A percentile compares a stretch with the other conserved stretches of the same genome.
These are phyloP conservation scores for Lichtheimia ramosa DNA, from an alignment of 371 early-diverging fungal species.

Conservation along the genomic window DNA sequence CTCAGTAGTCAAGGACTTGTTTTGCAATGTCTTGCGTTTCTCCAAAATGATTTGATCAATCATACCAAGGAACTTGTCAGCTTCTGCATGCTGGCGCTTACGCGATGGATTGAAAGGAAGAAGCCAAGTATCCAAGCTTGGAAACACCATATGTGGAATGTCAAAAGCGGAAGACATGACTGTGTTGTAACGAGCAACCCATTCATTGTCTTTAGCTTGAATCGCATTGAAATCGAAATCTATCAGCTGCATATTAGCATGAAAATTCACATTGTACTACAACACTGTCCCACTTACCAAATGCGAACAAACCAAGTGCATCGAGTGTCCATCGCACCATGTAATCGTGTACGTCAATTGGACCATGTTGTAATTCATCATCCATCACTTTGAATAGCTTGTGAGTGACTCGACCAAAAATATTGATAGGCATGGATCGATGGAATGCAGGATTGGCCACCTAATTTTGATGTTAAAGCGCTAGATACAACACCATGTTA, in stretches of 20 bases:
- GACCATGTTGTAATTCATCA: not conserved
- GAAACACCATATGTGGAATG: slow-evolving; percentile 44
- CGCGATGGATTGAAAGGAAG: too few species aligned
- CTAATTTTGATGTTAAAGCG: slow-evolving; percentile 8
- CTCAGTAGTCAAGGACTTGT: slow-evolving; percentile 15
- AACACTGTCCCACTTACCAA: slow-evolving; percentile 10
- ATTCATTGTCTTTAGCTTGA: slow-evolving; percentile 2
- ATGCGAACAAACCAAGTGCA: slow-evolving; percentile 37
- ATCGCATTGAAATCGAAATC: slow-evolving; percentile 17
- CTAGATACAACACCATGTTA: not conserved
- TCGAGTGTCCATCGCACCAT: slow-evolving; percentile 34
- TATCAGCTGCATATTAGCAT: too few species aligned
- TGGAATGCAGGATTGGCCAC: slow-evolving; percentile 41
- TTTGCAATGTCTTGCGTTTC: not conserved
- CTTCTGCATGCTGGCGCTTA: not conserved
- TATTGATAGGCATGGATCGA: slow-evolving; percentile 30
- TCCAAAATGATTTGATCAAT: slow-evolving; percentile 1
- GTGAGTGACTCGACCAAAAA: slow-evolving; percentile 21
- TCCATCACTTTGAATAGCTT: slow-evolving; percentile 24
- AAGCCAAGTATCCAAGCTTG: slow-evolving; percentile 30
- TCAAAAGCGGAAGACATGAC: slow-evolving; percentile 10
- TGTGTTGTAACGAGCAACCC: slow-evolving; percentile 13
- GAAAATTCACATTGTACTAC: too few species aligned
- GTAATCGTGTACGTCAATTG: slow-evolving; percentile 2
- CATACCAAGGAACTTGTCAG: slow-evolving; percentile 4